Evolutionary conservation across 192 early-diverging fungal species (phyloP).

Genomic region (Linnemannia schmuckeri): DNA sequence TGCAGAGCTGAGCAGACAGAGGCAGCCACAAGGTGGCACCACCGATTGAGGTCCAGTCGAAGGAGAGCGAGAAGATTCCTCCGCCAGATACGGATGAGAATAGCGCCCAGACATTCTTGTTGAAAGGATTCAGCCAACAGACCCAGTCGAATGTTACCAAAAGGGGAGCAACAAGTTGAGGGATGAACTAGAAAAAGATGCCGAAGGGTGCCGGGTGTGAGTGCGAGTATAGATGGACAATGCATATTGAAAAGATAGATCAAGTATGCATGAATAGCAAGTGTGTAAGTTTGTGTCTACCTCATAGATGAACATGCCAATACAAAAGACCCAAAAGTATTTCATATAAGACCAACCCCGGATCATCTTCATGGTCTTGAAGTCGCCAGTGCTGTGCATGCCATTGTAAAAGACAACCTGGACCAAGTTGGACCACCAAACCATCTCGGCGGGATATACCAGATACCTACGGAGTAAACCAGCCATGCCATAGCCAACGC

Average conservation of each 20-base stretch:
- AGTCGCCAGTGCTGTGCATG: slow-evolving; percentile 44
- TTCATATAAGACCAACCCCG: slow-evolving; percentile 33
- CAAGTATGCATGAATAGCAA: background rate
- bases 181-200: slow-evolving; percentile 39
- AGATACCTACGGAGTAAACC: slow-evolving; percentile 69
- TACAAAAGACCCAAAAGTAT: slow-evolving; percentile 59
- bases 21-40: slow-evolving; percentile 33
- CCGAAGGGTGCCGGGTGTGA: background rate
- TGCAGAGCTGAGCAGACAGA: slow-evolving; percentile 39
- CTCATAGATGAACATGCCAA: slow-evolving; percentile 61
- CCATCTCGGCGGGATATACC: slow-evolving; percentile 86
- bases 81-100: slow-evolving; percentile 66
- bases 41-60: slow-evolving; percentile 74
- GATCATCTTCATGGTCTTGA: slow-evolving; percentile 13
- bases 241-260: background rate
- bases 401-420: slow-evolving; percentile 63
- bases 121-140: slow-evolving; percentile 43
- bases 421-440: slow-evolving; percentile 86
- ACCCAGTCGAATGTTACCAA: slow-evolving; percentile 42
- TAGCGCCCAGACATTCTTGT: slow-evolving; percentile 40
- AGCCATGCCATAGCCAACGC: slow-evolving; percentile 49
- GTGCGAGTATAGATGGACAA: background rate
- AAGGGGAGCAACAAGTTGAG: slow-evolving; percentile 32
- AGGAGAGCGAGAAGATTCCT: slow-evolving; percentile 76
- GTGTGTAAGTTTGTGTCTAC: background rate